phyloP scores from a whole-genome alignment of 1,284 basidiomycete genomes.

The Ganoderma lingzhi region DNA sequence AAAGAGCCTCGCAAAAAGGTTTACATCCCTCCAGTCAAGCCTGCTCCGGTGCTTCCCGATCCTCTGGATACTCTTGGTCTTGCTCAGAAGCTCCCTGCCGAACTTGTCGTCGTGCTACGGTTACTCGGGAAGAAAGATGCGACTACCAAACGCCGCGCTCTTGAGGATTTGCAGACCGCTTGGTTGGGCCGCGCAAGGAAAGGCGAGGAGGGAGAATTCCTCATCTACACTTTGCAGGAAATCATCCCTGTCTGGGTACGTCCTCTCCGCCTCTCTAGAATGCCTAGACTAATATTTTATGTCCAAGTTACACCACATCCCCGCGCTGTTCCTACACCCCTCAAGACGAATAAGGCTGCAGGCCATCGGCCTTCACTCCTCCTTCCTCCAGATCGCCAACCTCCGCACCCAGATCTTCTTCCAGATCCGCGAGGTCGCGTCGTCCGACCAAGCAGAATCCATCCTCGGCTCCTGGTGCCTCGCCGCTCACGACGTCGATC shows the following conservation, averaged over 20 bases:
- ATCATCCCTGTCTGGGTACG: conserved; percentile 92
- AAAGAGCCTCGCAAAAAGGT: conserved; percentile 76
- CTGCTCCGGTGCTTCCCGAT: conserved; percentile 85
- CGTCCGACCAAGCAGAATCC: conserved; percentile 66
- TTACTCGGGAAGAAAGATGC: conserved; percentile 92
- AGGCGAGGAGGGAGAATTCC: conserved; percentile 51
- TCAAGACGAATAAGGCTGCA: conserved; percentile 80
- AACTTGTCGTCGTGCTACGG: conserved; percentile 85
- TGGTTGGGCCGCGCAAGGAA: conserved; percentile 70
- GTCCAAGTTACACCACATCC: conserved; percentile 83
- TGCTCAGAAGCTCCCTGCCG: conserved; percentile 79
- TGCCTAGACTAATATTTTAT: background rate
- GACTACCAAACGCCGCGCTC: conserved; percentile 85
- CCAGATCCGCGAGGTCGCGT: conserved; percentile 63
- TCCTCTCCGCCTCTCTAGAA: background rate
- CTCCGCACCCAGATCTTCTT: conserved; percentile 65
- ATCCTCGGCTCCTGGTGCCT: conserved; percentile 87
- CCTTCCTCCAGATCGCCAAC: conserved; percentile 66
- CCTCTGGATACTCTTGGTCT: conserved; percentile 92
- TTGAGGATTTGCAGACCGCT: conserved; percentile 82
- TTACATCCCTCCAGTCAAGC: conserved; percentile 89
- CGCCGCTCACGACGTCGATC: conserved; percentile 77
- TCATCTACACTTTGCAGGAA: conserved; percentile 59
- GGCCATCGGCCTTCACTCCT: conserved; percentile 74
- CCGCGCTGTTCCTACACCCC: conserved; percentile 83